Conservation (phyloP, 2,329 filamentous ascomycete species). For the Seiridium cupressi region DNA sequence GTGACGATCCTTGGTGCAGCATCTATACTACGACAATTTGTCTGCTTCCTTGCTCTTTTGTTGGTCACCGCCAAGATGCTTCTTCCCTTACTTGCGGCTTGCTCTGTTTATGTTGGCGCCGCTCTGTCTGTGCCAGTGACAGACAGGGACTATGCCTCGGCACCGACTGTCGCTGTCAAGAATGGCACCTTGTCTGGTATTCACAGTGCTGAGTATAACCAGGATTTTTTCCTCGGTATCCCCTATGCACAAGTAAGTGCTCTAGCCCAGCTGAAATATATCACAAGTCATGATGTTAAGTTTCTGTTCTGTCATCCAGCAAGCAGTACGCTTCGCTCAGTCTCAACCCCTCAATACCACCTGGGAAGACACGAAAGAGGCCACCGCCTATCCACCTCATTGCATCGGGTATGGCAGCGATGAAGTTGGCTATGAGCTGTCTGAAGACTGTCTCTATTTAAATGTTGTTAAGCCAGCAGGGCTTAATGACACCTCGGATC, state of each 20-base stretch:
- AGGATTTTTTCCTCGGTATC: conserved; percentile 47
- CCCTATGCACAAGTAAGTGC: conserved; percentile 46
- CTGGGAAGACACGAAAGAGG: conserved; percentile 34
- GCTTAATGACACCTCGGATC: conserved; percentile 12
- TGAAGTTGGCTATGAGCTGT: conserved; percentile 13
- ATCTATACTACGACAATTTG: neutral
- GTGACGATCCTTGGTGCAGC: neutral
- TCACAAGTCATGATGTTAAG: neutral
- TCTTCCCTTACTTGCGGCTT: conserved; percentile 9
- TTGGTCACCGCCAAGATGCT: conserved; percentile 5
- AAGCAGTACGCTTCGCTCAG: conserved; percentile 37
- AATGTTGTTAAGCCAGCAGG: conserved; percentile 26
- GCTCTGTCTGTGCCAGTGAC: conserved; percentile 7
- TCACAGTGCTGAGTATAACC: conserved; percentile 34
- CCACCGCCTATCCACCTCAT: conserved; percentile 37
- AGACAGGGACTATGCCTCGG: neutral
- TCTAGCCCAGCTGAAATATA: conserved; percentile 21
- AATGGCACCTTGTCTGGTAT: conserved; percentile 44
- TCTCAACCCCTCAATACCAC: conserved; percentile 42
- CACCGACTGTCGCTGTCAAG: conserved; percentile 23
- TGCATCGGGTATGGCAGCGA: conserved; percentile 42
- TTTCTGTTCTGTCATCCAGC: conserved; percentile 4
- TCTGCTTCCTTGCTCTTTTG: neutral
- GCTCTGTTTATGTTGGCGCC: conserved; percentile 3
- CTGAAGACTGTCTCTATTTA: conserved; percentile 28